Evolutionary conservation across 768 basidiomycete genomes (phyloP).

Genomic region (Russula abietina): DNA sequence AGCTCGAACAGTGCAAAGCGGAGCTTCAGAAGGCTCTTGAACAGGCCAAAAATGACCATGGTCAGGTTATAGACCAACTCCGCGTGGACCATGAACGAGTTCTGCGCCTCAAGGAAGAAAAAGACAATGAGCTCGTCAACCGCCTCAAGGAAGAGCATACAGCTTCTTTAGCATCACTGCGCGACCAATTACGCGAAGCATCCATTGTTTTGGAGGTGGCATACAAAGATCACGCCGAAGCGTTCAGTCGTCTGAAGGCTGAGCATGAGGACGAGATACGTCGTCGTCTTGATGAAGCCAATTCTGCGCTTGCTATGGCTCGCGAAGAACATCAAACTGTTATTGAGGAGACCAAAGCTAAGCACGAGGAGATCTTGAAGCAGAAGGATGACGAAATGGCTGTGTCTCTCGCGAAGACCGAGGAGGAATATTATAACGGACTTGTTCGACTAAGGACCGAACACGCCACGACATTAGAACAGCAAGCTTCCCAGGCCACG

Average conservation of each 20-base stretch:
- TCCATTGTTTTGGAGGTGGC: conserved; percentile 31
- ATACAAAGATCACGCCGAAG: conserved; percentile 52
- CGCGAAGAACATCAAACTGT: conserved; percentile 47
- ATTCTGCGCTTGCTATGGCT: conserved; percentile 41
- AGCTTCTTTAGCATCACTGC: conserved; percentile 31
- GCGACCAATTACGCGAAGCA: conserved; percentile 31
- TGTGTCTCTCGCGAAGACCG: conserved; percentile 55
- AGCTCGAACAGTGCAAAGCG: conserved; percentile 50
- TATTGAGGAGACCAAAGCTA: conserved; percentile 44
- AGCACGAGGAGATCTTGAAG: conserved; percentile 52
- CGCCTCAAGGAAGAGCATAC: conserved; percentile 49
- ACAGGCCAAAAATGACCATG: conserved; percentile 46
- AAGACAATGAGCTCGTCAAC: conserved; percentile 39
- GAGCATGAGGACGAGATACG: conserved; percentile 40
- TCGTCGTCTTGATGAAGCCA: conserved; percentile 50
- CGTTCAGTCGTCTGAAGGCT: conserved; percentile 49
- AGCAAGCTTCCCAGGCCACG: conserved; percentile 52
- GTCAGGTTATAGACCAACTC: conserved; percentile 43
- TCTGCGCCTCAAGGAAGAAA: conserved; percentile 38
- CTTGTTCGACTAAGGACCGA: conserved; percentile 70
- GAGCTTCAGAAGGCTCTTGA: conserved; percentile 47
- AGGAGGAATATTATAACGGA: conserved; percentile 78
- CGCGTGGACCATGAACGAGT: conserved; percentile 41
- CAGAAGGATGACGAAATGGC: conserved; percentile 56
- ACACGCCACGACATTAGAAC: conserved; percentile 60